Percentiles rank a stretch among this genome's conserved stretches.
phyloP scores from a whole-genome alignment of 2,329 filamentous ascomycete species.

The Pyrenochaeta sp. region DNA sequence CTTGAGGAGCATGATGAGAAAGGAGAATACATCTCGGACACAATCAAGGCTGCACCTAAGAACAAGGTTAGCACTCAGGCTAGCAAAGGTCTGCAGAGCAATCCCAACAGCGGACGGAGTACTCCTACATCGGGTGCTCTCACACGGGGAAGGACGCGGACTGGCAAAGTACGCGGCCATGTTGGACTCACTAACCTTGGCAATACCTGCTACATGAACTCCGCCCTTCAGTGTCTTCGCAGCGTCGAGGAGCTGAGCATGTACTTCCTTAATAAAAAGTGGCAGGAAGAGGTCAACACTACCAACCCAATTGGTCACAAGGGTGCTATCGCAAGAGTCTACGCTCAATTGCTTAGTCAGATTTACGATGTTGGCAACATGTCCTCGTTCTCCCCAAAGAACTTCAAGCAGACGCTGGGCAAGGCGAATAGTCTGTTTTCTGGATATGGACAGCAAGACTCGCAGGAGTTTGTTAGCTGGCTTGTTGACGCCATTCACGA shows the following conservation, averaged over 20 bases:
- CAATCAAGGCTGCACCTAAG: conserved; percentile 55
- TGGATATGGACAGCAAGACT: conserved; percentile 95
- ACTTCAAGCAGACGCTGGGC: conserved; percentile 85
- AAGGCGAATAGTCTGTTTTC: conserved; percentile 85
- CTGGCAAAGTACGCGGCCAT: conserved; percentile 75
- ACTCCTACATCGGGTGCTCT: conserved; percentile 72
- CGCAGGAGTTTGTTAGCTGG: conserved; percentile 95
- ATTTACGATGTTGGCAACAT: conserved; percentile 76
- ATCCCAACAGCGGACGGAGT: conserved; percentile 67
- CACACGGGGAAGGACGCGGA: conserved; percentile 75
- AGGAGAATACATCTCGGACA: conserved; percentile 64
- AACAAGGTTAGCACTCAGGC: conserved; percentile 48
- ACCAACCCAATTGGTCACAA: conserved; percentile 86
- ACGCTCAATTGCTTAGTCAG: conserved; percentile 76
- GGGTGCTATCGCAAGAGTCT: conserved; percentile 86
- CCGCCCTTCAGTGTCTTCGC: conserved; percentile 90
- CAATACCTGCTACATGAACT: conserved; percentile 99
- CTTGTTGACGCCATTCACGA: conserved; percentile 94
- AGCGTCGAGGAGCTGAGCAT: conserved; percentile 92
- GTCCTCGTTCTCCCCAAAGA: conserved; percentile 76
- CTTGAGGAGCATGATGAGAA: conserved; percentile 74
- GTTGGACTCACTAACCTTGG: conserved; percentile 90
- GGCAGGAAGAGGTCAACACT: conserved; percentile 82
- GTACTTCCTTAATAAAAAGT: conserved; percentile 78
- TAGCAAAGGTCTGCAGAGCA: conserved; percentile 50